Evolutionary conservation across 768 basidiomycete species (phyloP).

Genomic region (Tylopilus plumbeoviolaceoides): DNA sequence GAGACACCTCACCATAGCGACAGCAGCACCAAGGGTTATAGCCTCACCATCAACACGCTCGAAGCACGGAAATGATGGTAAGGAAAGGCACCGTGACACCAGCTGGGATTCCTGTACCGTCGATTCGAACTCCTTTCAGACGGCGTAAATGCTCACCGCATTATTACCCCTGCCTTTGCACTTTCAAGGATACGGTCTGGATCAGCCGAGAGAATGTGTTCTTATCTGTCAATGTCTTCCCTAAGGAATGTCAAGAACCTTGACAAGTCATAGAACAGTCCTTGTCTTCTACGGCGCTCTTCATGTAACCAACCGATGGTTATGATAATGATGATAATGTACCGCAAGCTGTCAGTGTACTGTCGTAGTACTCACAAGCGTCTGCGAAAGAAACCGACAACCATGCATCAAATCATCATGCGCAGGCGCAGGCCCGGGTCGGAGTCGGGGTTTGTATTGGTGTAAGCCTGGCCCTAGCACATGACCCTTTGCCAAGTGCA

Average conservation of each 20-base stretch:
- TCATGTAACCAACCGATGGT: too few relatives aligned
- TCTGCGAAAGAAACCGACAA: too few relatives aligned
- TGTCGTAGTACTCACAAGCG: too few relatives aligned
- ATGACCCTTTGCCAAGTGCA: too few relatives aligned
- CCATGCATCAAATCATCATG: too few relatives aligned
- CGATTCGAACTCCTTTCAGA: constrained; percentile 4
- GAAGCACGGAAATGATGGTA: not conserved
- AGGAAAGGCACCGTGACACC: not conserved
- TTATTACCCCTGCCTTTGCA: constrained; percentile 26
- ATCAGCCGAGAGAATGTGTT: constrained; percentile 28
- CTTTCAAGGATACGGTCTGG: constrained; percentile 35
- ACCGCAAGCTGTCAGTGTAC: too few relatives aligned
- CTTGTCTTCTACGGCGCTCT: too few relatives aligned
- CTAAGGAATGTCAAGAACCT: not conserved
- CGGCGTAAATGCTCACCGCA: constrained; percentile 30
- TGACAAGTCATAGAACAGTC: too few relatives aligned
- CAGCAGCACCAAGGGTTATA: not conserved
- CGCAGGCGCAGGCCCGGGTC: too few relatives aligned
- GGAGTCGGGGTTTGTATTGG: too few relatives aligned
- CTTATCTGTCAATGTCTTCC: constrained; percentile 1
- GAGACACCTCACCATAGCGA: not conserved
- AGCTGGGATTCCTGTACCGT: not conserved
- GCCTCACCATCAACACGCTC: not conserved
- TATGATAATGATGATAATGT: too few relatives aligned
- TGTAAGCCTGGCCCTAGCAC: too few relatives aligned